Conservation (phyloP, 768 basidiomycete species). For the Termitomyces sp. region DNA sequence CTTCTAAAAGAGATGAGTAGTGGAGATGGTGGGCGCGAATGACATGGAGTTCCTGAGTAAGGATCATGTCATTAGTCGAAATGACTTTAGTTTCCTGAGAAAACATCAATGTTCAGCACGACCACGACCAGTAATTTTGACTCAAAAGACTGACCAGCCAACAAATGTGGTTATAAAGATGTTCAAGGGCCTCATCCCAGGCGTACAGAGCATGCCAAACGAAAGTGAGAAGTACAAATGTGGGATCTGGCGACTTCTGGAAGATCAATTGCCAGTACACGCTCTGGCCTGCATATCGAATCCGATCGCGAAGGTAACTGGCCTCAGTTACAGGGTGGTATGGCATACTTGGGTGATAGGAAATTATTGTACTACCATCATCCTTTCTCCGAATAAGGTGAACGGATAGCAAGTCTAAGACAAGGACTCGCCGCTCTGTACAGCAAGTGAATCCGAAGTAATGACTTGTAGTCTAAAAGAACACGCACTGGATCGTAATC, state of each 20-base stretch:
- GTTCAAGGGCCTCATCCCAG: slow-evolving; percentile 22
- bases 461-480: neutral
- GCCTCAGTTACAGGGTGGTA: slow-evolving; percentile 36
- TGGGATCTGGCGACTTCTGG: slow-evolving; percentile 17
- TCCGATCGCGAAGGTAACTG: slow-evolving; percentile 37
- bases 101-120: neutral
- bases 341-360: slow-evolving; percentile 37
- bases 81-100: slow-evolving; percentile 42
- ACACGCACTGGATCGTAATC: slow-evolving; percentile 26
- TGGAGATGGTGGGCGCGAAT: slow-evolving; percentile 50
- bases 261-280: slow-evolving; percentile 24
- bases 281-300: slow-evolving; percentile 37
- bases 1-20: slow-evolving; percentile 40
- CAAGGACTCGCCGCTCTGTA: slow-evolving; percentile 27
- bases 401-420: slow-evolving; percentile 43
- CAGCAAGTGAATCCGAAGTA: neutral
- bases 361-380: slow-evolving; percentile 45
- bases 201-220: slow-evolving; percentile 23
- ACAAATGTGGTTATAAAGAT: slow-evolving; percentile 21
- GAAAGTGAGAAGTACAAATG: slow-evolving; percentile 20
- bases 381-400: slow-evolving; percentile 41
- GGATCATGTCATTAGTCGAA: slow-evolving; percentile 29
- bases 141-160: slow-evolving; percentile 12
- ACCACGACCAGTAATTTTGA: neutral
- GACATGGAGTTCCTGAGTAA: slow-evolving; percentile 48